Evolutionary conservation across 2,329 filamentous ascomycete genomes (phyloP), one percentile per base, ranked within the genome.

Genomic region (Xylariaceae sp.): DNA sequence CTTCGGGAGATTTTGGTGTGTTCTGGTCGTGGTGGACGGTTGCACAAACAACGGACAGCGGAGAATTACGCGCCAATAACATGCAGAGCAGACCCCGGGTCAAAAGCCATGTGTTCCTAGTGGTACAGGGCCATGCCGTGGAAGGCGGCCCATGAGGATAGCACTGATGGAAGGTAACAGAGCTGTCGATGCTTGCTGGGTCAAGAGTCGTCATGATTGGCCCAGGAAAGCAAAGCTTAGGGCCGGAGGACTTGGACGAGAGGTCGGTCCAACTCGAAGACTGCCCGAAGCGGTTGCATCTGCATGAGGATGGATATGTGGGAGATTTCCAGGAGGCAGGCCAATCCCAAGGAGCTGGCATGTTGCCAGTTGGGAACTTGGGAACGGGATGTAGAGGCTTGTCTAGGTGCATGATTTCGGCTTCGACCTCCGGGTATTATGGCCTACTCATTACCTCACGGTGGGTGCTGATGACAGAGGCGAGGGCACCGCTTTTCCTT

Each of bases 1-100:
- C 64, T 66, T 66, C 66, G 69, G 69, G 66, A 64, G 63, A 65
- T 62, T 64, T 60, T 55, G 60, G 61, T 60, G 50, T 62, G 61
- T 64, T 60, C 61, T 61, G 56, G 55, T 48, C 50, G 48, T 42
- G 40, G 41, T 31, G 31, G 34, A 31, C 43, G 11, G 68, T 71
- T 41, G 56, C 62, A 70, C 68, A 38, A 16, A 38, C 34, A 38
- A 63, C 63, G 57, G 54, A 55, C 51, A 51, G 54, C 65, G 64
- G 63, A 65, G 61, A 66, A 63, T 66, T 63, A 64, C 48, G 54
- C 51, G 54, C 62, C 62, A 63, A 61, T 63, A 51, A 42, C 50
- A 53, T 55, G 47, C 50, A 42, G 38, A 42, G 54, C 44, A 54
- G 41, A 40, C 44, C 49, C 52, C 56, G 45, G 56, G 56, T 42